Percentiles rank a stretch among this genome's conserved stretches.
Conservation (phyloP, 192 early-diverging fungal genomes). For the Coemansia javaensis region DNA sequence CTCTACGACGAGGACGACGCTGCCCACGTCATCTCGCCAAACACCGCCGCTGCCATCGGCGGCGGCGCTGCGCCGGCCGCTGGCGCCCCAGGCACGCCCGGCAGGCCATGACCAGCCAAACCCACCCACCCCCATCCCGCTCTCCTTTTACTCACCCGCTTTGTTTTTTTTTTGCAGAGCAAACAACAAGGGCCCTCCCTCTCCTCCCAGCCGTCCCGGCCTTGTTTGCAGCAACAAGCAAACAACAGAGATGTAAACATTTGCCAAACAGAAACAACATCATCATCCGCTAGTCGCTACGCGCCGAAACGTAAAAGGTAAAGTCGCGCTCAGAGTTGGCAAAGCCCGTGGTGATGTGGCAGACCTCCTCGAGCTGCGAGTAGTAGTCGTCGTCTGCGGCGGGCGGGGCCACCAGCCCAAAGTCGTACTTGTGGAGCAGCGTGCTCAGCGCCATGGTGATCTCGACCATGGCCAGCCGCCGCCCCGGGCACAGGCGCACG, state of each 20-base stretch:
- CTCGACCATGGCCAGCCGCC: conserved; percentile 32
- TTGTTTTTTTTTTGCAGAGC: neutral
- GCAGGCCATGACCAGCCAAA: neutral
- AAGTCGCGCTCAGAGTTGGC: conserved; percentile 16
- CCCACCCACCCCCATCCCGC: neutral
- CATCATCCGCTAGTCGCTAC: neutral
- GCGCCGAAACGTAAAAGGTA: conserved; percentile 5
- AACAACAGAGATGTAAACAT: too few species aligned
- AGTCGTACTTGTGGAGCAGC: conserved; percentile 20
- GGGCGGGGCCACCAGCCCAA: neutral
- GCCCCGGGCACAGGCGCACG: conserved; percentile 20
- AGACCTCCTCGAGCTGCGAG: conserved; percentile 12
- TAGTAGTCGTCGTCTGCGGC: neutral
- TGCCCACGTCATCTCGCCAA: conserved; percentile 3
- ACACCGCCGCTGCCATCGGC: conserved; percentile 1
- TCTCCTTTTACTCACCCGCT: neutral
- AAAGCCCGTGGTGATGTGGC: conserved; percentile 17
- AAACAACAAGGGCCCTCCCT: neutral
- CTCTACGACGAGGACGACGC: conserved; percentile 39
- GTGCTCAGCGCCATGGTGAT: conserved; percentile 13
- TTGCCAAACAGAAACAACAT: too few species aligned
- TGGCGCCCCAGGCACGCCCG: neutral
- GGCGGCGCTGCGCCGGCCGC: neutral
- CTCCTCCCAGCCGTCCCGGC: neutral
- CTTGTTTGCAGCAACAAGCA: too few species aligned